Evolutionary conservation across 805 yeast genomes (phyloP).

Genomic region (Clavispora carvajalis): DNA sequence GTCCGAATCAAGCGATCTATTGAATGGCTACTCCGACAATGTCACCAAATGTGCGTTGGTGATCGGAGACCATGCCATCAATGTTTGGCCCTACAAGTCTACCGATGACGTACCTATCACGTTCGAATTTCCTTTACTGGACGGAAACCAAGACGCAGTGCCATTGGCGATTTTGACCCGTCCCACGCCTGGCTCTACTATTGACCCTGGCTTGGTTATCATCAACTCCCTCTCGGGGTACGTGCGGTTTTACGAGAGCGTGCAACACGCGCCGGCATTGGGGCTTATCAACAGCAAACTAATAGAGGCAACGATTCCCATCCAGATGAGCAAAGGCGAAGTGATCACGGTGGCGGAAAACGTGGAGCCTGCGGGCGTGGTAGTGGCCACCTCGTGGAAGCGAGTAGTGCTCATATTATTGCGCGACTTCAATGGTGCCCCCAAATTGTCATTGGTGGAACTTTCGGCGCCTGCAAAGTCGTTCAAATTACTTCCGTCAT

Average conservation of each 20-base stretch:
- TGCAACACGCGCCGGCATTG: slow-evolving; percentile 63
- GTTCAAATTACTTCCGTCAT: slow-evolving; percentile 7
- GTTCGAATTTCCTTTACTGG: slow-evolving; percentile 44
- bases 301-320: slow-evolving; percentile 38
- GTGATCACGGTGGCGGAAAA: slow-evolving; percentile 49
- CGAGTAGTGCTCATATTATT: slow-evolving; percentile 58
- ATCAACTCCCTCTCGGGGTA: slow-evolving; percentile 55
- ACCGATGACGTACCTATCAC: slow-evolving; percentile 56
- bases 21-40: slow-evolving; percentile 44
- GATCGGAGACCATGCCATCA: slow-evolving; percentile 45
- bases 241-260: slow-evolving; percentile 67
- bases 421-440: slow-evolving; percentile 65
- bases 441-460: slow-evolving; percentile 36
- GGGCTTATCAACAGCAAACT: slow-evolving; percentile 46
- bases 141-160: slow-evolving; percentile 8
- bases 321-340: slow-evolving; percentile 42
- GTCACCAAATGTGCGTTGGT: slow-evolving; percentile 45
- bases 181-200: slow-evolving; percentile 46
- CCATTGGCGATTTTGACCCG: slow-evolving; percentile 56
- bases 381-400: slow-evolving; percentile 65
- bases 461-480: slow-evolving; percentile 10
- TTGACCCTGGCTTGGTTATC: slow-evolving; percentile 67
- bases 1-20: slow-evolving; percentile 22
- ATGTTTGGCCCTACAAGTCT: slow-evolving; percentile 66
- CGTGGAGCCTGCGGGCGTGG: slow-evolving; percentile 71